Base-by-base conservation (phyloP, 345 rosid species). In the Lepidium sativum region DNA sequence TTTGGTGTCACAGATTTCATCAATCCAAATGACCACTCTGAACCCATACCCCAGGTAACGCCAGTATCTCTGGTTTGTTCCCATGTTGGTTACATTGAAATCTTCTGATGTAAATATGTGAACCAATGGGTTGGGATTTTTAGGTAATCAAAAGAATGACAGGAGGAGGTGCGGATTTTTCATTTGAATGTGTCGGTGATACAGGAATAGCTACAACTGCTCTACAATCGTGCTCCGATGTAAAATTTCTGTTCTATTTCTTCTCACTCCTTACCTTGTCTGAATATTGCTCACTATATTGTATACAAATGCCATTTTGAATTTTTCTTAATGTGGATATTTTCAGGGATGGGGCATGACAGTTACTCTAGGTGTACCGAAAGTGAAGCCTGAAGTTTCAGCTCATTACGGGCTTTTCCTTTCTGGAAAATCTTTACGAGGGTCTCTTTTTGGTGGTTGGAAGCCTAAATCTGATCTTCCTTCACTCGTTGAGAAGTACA, bases 401-500 rank as follows among this genome's bases (percentile, higher is more conserved):
- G 89, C 95, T 40, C 98, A 92, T 38, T 92, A 86, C 8, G 86
- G 83, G 27, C 79, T 91, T 18, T 63, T 89, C 37, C 87, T 92
- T 27, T 69, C 79, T 0, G 98, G 97, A 49, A 83, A 76, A 72
- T 87, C 97, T 16, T 47, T 92, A 64, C 87, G 72, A 81, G 98
- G 98, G 38, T 72, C 96, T 58, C 73, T 89, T 35, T 82, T 87
- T 63, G 98, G 98, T 44, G 86, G 92, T 53, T 87, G 96, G 92
- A 92, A 79, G 60, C 98, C 96, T 25, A 92, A 92, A 75, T 78
- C 98, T 31, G 88, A 89, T 72, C 75, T 92, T 69, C 96, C 98
- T 53, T 80, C 83, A 31, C 65, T 89, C 68, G 81, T 87, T 6
- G 80, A 89, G 63, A 83, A 75, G 82, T 92, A 92, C 62, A 68